These are phyloP conservation scores for Tolypocladium amazonense DNA, from an alignment of 2,329 filamentous ascomycete species.

Conservation along the genomic window DNA sequence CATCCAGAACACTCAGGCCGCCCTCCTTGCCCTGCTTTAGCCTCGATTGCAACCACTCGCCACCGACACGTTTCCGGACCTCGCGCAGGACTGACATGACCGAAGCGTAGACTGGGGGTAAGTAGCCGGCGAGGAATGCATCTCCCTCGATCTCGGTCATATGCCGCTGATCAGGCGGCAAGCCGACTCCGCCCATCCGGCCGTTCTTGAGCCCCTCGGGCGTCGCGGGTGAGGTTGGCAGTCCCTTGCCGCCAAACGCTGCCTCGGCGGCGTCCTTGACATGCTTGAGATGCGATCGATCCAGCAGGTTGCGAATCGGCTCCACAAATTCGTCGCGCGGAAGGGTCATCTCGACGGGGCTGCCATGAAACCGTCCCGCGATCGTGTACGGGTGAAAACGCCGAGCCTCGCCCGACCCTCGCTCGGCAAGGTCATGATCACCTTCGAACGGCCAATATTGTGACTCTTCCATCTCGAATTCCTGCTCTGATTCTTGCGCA, in stretches of 20 bases:
- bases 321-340: constrained; percentile 58
- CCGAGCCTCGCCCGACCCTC: constrained; percentile 18
- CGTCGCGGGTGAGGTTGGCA: constrained; percentile 70
- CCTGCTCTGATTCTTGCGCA: constrained; percentile 7
- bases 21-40: constrained; percentile 45
- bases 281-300: constrained; percentile 61
- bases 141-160: constrained; percentile 72
- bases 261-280: constrained; percentile 60
- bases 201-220: constrained; percentile 44
- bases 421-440: constrained; percentile 20
- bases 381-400: constrained; percentile 66
- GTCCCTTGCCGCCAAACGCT: constrained; percentile 63
- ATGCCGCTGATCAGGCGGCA: constrained; percentile 51
- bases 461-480: constrained; percentile 14
- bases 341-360: constrained; percentile 63
- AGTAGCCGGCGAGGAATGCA: constrained; percentile 55
- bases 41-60: constrained; percentile 57
- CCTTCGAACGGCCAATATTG: constrained; percentile 20
- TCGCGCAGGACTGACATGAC: constrained; percentile 60
- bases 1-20: constrained; percentile 59
- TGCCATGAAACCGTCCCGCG: constrained; percentile 63
- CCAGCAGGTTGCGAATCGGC: constrained; percentile 60
- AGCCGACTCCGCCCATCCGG: constrained; percentile 52
- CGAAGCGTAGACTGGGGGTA: constrained; percentile 63
- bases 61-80: constrained; percentile 61